Evolutionary conservation across 768 basidiomycete species (phyloP).

Genomic region (Russula sp.): DNA sequence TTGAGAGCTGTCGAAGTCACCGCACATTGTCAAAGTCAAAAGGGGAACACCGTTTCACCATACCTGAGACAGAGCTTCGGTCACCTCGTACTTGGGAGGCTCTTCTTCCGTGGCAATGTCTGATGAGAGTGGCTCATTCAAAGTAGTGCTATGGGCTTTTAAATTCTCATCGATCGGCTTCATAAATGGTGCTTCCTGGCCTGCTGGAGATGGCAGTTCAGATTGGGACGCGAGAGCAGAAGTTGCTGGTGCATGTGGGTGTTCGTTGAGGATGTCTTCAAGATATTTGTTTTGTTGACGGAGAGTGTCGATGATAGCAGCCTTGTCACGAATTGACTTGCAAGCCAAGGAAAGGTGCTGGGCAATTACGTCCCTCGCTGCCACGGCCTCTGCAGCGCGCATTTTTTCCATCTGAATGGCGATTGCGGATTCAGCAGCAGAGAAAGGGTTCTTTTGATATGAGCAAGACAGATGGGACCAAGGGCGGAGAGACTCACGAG

Average conservation of each 20-base stretch:
- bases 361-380: constrained; percentile 21
- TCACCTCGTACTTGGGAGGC: constrained; percentile 15
- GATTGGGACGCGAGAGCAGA: not conserved
- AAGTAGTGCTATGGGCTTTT: not conserved
- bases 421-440: constrained; percentile 20
- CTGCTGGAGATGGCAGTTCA: not conserved
- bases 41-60: not conserved
- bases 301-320: constrained; percentile 12
- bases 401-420: constrained; percentile 19
- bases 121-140: not conserved
- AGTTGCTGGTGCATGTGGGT: not conserved
- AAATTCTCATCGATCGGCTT: not conserved
- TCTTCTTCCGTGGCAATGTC: constrained; percentile 1
- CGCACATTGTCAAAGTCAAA: not conserved
- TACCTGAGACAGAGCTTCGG: constrained; percentile 7
- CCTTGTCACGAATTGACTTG: constrained; percentile 20
- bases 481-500: constrained; percentile 4
- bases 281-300: constrained; percentile 18
- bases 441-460: constrained; percentile 12
- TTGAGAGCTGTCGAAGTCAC: not conserved
- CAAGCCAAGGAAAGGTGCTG: constrained; percentile 20
- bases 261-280: constrained; percentile 30
- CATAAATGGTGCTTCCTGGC: not conserved
- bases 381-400: constrained; percentile 18
- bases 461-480: too few relatives aligned